phyloP scores from a whole-genome alignment of 192 early-diverging fungal genomes.

The Backusella parvicylindrica region DNA sequence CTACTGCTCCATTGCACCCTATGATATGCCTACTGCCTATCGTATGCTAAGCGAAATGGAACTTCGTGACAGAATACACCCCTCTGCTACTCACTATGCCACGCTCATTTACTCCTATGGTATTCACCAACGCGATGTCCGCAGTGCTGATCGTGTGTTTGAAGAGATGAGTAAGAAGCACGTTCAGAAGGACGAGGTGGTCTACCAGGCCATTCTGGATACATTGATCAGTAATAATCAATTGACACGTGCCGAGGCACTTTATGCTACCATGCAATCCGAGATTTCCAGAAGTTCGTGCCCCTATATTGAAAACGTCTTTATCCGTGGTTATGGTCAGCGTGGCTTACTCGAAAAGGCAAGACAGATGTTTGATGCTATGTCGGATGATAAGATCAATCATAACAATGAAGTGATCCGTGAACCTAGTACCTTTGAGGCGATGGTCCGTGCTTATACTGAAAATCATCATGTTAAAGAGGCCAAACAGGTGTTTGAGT shows the following conservation, averaged over 20 bases:
- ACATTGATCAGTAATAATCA: conserved; percentile 41
- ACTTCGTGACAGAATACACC: conserved; percentile 28
- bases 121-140: conserved; percentile 43
- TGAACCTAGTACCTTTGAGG: conserved; percentile 57
- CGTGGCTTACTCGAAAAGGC: conserved; percentile 33
- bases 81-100: conserved; percentile 48
- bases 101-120: conserved; percentile 55
- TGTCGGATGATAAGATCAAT: conserved; percentile 40
- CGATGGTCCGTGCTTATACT: conserved; percentile 52
- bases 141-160: conserved; percentile 40
- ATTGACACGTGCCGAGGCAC: conserved; percentile 36
- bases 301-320: conserved; percentile 54
- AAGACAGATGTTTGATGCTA: conserved; percentile 41
- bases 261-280: conserved; percentile 37
- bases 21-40: conserved; percentile 50
- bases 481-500: conserved; percentile 30
- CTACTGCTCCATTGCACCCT: conserved; percentile 49
- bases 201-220: conserved; percentile 53
- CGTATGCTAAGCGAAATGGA: conserved; percentile 41
- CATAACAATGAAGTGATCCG: conserved; percentile 32
- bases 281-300: conserved; percentile 36
- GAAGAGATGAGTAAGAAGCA: conserved; percentile 33
- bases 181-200: conserved; percentile 42
- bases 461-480: conserved; percentile 37
- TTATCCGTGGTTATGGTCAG: conserved; percentile 54